Base-by-base conservation (phyloP, 352 stramenopile genomes). In the Pseudoperonospora humuli region DNA sequence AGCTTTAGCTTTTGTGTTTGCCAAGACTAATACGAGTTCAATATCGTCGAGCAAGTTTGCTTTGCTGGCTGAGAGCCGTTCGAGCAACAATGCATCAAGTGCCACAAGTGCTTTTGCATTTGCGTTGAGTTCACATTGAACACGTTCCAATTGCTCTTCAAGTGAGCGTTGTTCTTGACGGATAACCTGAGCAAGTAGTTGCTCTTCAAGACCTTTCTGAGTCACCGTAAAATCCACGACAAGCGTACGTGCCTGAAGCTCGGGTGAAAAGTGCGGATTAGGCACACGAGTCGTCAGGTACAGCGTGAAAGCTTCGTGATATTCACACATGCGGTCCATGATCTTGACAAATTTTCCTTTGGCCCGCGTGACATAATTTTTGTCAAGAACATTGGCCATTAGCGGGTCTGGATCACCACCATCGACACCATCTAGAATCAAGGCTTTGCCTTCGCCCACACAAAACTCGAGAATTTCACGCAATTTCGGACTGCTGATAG, bases 111-210 rank as follows among this genome's bases (percentile, higher is more conserved):
- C 72, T 57, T 95, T 95, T 1, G 81, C 94, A 62, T 95, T 95
- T 7, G 60, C 72, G 29, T 79, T 86, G 20, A 96, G 57, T 15
- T 95, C 82, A 21, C 73, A 76, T 32, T 93, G 72, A 7, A n/a
- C n/a, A n/a, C n/a, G n/a, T n/a, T n/a, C n/a, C n/a, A n/a, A n/a
- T n/a, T n/a, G n/a, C n/a, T n/a, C n/a, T n/a, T n/a, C n/a, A n/a
- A n/a, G n/a, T n/a, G n/a, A 88, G 25, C 70, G 79, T 41, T 96
- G 86, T 42, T 97, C 87, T 44, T 95, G 86, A 39, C 90, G 79
- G 41, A 96, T 96, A 14, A 96, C 84, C n/a, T 82, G 64, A 8
- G 81, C 86, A 27, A 27, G n/a, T n/a, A n/a, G n/a, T n/a, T n/a
- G n/a, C n/a, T n/a, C n/a, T n/a, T n/a, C n/a, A n/a, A n/a, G n/a